Percentiles rank a stretch among this genome's conserved stretches.
Evolutionary conservation across 2,329 filamentous ascomycete genomes (phyloP).

Genomic region (Botrytis cinerea): DNA sequence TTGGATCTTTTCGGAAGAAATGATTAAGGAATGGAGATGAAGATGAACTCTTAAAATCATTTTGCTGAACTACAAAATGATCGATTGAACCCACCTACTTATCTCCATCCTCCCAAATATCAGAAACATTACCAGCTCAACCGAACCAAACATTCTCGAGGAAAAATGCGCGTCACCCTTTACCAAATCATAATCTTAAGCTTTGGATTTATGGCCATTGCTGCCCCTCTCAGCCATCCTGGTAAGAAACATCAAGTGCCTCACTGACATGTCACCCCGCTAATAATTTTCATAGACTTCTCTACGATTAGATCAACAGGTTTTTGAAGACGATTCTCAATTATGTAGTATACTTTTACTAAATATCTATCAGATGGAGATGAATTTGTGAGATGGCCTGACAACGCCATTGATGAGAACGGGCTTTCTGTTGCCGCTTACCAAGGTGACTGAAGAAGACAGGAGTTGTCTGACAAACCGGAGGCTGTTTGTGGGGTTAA

Average conservation of each 20-base stretch:
- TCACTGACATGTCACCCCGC: background rate
- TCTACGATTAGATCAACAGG: background rate
- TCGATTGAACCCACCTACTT: background rate
- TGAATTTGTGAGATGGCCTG: slow-evolving; percentile 19
- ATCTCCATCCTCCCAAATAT: background rate
- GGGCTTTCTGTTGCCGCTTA: slow-evolving; percentile 3
- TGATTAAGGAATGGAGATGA: background rate
- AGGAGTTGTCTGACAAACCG: background rate
- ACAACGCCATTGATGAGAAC: background rate
- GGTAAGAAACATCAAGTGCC: background rate
- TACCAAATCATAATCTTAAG: background rate
- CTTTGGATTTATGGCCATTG: slow-evolving; percentile 12
- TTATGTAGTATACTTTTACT: background rate
- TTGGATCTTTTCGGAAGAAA: background rate
- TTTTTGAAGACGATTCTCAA: background rate
- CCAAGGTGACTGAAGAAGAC: background rate
- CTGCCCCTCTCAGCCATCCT: background rate
- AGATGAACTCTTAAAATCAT: background rate
- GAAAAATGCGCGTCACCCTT: background rate
- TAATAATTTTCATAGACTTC: background rate
- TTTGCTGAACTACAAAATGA: slow-evolving; percentile 5
- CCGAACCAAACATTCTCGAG: background rate
- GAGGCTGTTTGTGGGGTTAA: no score
- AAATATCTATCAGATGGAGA: background rate
- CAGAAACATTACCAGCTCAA: background rate